Base-by-base conservation (phyloP, 2,329 filamentous ascomycete species). In the Colletotrichum somersetense region DNA sequence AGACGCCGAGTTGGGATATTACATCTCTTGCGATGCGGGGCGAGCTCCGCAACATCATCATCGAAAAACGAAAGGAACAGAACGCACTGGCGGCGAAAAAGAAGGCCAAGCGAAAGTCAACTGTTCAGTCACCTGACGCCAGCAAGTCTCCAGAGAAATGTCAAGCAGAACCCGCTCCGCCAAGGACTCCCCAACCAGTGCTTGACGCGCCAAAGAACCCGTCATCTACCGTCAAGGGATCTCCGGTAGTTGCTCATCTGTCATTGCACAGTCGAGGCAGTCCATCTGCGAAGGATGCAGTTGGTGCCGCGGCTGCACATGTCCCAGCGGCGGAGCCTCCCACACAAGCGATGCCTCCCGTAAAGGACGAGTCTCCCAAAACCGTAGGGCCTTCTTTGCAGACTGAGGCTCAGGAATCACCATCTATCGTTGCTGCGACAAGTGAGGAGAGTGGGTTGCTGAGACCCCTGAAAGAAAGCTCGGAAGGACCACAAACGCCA, bases 11-110 rank as follows among this genome's bases (percentile, higher is more conserved):
- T 0, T 89, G 88, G 85, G 72, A 83, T 12, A 89, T 95, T 78
- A 83, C 89, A 42, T 83, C 87, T 3, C 85, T 87, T 0, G 78
- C 86, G 11, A 88, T 96, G 77, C 90, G 95, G 30, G 81, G 81
- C 44, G 83, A 89, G 6, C 89, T 97, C 53, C 90, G 94, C 40
- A 80, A 89, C 0, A 85, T 92, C 50, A 85, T 97, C 0, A 87
- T 94, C 62, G 74, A 82, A 0, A 84, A 96, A 23, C 89, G 93
- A 68, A 78, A 83, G 10, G 83, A 89, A 74, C 91, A 92, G 75
- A 84, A 87, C 56, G 77, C 80, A 12, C 78, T 82, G 62, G 79
- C 84, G 50, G 78, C 79, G 20, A 81, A 82, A 42, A 83, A 79
- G 62, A 81, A 81, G 46, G 77, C 79, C 70, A 81, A 79, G 72